Evolutionary conservation across 2,329 filamentous ascomycete genomes (phyloP), one percentile per base, ranked within the genome.

Genomic region (Colletotrichum destructivum): DNA sequence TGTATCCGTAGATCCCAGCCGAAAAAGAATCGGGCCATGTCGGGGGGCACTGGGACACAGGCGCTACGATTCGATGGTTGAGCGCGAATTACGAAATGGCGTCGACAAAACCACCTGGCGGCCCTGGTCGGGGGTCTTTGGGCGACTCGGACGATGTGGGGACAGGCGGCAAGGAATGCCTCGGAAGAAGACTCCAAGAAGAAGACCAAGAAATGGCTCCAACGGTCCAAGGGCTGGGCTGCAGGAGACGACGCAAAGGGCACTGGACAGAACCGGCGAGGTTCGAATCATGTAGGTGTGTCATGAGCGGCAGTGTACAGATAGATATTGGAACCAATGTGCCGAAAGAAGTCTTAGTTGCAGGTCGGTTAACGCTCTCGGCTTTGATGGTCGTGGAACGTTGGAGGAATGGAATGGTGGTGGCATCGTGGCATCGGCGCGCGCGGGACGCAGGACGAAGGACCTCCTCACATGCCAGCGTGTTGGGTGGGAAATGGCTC

Each of bases 51-150:
- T 35, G 18, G n/a, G 11, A 26, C 15, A 60, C 31, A 23, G 18
- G 46, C 18, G 35, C 16, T n/a, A n/a, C 21, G 21, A 46, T 35
- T 16, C 26, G 21, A 54, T 21, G 26, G 59, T 13, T 38, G 35
- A 44, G 35, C 56, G 56, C 35, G 44, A 12, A 62, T 68, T 62
- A 57, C 51, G 57, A 62, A 71, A 68, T 62, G 51, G 31, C 31
- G 51, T 35, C 64, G 16, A 62, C 23, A 38, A 46, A 46, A 15
- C n/a, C 42, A 2, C 8, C 35, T 38, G 51, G 21, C 26, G 16
- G 57, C 49, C 26, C 16, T 35, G 46, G 47, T 40, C 35, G 47
- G 35, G 47, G 47, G 31, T 23, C 18, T 40, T 56, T 55, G 62
- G 42, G 46, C 31, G 55, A 56, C 23, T 66, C 15, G 51, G 52